Base-by-base conservation (phyloP, 495 filamentous ascomycete genomes). In the Immersiella caudata region DNA sequence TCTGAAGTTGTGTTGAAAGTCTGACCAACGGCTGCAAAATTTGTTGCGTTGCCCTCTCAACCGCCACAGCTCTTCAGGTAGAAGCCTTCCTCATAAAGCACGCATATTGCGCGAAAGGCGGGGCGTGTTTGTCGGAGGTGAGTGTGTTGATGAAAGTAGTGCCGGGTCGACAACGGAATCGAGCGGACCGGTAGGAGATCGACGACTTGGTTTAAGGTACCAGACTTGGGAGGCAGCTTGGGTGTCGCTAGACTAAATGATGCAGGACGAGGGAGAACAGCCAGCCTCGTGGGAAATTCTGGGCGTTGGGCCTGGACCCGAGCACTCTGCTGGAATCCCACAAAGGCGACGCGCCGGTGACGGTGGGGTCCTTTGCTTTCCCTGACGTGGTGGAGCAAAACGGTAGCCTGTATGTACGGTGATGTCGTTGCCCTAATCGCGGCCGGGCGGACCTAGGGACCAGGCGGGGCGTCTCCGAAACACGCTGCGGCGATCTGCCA, bases 351-450 rank as follows among this genome's bases (percentile, higher is more conserved):
- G 61, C 12, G 11, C 2, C 20, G 46, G 22, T 8, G 18, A 64
- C 24, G 24, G 61, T 20, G 20, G 25, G 26, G 8, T 54, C 61
- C 46, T 25, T 24, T n/a, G n/a, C n/a, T n/a, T n/a, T 25, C 7
- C 26, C 51, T 21, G 35, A 24, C 60, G 60, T 8, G 60, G 33
- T 21, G 33, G 36, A 24, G 36, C n/a, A 33, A 25, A 27, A 50
- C 33, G 60, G 60, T 62, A 49, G 60, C 60, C 14, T 60, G 33
- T 62, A 49, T 46, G 60, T 62, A 49, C 36, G 60, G 33, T 6
- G 82, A 87, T 74, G 83, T 81, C 7, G 75, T 77, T 35, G 78
- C 73, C 6, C 25, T 59, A 20, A 59, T 22, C 56, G 26, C n/a
- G 7, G 26, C 24, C 56, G 7, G 56, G 56, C 56, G 56, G 52